Evolutionary conservation across 2,329 filamentous ascomycete genomes (phyloP), one percentile per base, ranked within the genome.

Genomic region (Hypocreales sp.): DNA sequence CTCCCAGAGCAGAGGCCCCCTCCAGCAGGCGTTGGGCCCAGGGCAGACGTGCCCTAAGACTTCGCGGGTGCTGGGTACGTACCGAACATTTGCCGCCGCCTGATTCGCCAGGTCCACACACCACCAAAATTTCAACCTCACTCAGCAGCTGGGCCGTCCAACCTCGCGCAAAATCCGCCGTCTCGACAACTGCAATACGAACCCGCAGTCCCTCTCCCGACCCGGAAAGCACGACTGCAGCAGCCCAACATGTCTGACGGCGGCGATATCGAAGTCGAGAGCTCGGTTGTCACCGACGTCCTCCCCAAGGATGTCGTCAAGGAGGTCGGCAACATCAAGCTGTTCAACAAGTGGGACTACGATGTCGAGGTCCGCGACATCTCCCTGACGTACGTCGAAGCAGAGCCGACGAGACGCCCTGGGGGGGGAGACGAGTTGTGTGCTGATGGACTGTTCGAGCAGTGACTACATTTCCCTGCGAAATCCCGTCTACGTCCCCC

Each of bases 391-490:
- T 98, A 92, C 47, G 54, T 56, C 38, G 35, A 31, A 32, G 32
- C 25, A 19, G 26, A 31, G 23, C 15, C 19, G 15, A 10, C 16
- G 9, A 8, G 21, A 13, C 15, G 10, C 12, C 9, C 9, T 14
- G 22, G 20, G 7, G 16, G 8, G 22, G 17, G 20, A 23, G 24
- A 24, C 22, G 28, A 22, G 22, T 25, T 26, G 22, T 34, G 25
- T 50, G 42, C 52, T 56, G 45, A 56, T 40, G 35, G 37, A 41
- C 37, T 34, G 31, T 38, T 34, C 32, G 38, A 35, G 51, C 48
- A 98, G 90, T 72, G 90, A 98, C 64, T 98, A 98, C 75, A 90
- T 98, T 63, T 90, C 94, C 67, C 93, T 98, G 72, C 84, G 90
- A 62, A 78, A 86, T 49, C 90, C 90, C 52, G 90, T 95, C 72